A percentile compares a stretch with the other conserved stretches of the same genome.
phyloP scores from a whole-genome alignment of 176 grass and related monocot genomes.

The Oryza meridionalis region DNA sequence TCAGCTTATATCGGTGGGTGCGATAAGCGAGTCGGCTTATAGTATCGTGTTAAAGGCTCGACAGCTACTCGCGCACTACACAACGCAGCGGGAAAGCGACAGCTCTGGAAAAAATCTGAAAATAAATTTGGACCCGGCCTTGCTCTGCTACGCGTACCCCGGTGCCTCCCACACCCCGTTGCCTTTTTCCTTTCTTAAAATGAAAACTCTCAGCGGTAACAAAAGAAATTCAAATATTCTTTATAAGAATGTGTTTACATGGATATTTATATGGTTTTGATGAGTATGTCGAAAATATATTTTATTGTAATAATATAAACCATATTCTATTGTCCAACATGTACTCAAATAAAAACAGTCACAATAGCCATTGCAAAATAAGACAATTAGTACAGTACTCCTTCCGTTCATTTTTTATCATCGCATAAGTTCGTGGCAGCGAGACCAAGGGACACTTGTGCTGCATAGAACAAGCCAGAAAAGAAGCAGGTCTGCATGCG shows the following conservation, averaged over 20 bases:
- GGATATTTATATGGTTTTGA: neutral
- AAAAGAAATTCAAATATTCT: no score
- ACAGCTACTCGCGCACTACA: constrained; percentile 49
- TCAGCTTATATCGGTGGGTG: fast-evolving
- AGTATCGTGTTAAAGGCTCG: constrained; percentile 30
- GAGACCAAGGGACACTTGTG: no score
- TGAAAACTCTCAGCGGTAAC: no score
- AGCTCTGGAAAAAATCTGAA: constrained; percentile 26
- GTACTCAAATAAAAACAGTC: no score
- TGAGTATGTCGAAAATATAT: neutral
- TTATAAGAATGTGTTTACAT: no score
- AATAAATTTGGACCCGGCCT: constrained; percentile 33
- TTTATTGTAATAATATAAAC: neutral
- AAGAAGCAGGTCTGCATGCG: no score
- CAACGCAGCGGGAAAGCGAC: constrained; percentile 56
- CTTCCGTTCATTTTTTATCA: no score
- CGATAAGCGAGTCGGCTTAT: fast-evolving
- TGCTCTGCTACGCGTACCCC: constrained; percentile 25
- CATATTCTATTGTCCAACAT: neutral
- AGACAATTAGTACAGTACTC: no score
- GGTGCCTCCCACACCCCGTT: neutral
- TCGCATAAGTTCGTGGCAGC: no score
- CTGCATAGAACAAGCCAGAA: no score
- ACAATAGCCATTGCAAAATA: no score
- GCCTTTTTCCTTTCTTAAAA: neutral